These are phyloP conservation scores for Fusarium sterilihyphosum DNA, from an alignment of 2,329 filamentous ascomycete species.

Conservation along the genomic window DNA sequence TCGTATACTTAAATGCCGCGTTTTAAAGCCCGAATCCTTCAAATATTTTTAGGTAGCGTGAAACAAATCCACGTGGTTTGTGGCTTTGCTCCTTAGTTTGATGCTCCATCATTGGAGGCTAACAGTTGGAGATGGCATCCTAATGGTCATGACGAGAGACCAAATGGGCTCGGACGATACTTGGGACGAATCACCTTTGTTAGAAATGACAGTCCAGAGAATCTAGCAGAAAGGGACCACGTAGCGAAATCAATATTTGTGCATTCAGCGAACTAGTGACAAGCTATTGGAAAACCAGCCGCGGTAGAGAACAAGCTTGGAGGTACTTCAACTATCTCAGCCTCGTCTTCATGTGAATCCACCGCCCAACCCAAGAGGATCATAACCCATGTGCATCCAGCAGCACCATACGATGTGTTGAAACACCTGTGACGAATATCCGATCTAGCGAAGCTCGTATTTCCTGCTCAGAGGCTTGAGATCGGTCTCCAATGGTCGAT, in stretches of 20 bases:
- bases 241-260: fast-evolving
- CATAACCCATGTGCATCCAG: background rate
- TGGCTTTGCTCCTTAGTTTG: background rate
- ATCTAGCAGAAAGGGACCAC: fast-evolving
- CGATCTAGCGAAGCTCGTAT: background rate
- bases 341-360: background rate
- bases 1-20: background rate
- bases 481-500: background rate
- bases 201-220: fast-evolving
- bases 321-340: background rate
- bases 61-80: background rate
- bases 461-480: no score
- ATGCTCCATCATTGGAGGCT: background rate
- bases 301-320: no score
- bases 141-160: fast-evolving
- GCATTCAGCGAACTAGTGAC: no score
- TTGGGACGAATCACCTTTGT: no score
- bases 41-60: background rate
- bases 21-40: background rate
- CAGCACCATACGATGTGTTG: background rate
- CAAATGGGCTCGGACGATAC: no score
- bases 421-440: background rate
- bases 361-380: background rate
- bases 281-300: fast-evolving
- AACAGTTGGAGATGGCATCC: background rate